Base-by-base conservation (phyloP, 805 yeast genomes). In the Myxozyma sirexii region DNA sequence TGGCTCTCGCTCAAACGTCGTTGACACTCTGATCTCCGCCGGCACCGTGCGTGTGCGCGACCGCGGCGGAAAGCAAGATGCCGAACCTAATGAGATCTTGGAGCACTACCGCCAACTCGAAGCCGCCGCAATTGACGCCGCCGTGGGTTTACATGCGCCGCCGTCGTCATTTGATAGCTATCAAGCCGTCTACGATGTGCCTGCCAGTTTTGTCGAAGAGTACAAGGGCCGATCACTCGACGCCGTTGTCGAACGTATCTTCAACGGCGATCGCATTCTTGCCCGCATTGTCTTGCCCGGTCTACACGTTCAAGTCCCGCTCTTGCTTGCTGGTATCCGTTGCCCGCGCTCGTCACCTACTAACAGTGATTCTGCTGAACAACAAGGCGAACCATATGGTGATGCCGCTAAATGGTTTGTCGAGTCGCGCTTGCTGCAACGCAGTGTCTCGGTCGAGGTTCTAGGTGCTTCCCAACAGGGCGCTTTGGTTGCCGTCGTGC, bases 181-280 rank as follows among this genome's bases (percentile, higher is more conserved):
- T 39, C 17, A 49, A 8, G 38, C 70, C 3, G 54, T 63, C 38
- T 62, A 64, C 27, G 64, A 67, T 29, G 66, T 82, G 33, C 67
- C 75, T 21, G 75, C 74, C 10, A 64, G 61, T 4, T 73, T 77
- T 39, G 71, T 75, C 46, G 72, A 70, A 17, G 72, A 72, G 57
- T 78, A 83, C 7, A 70, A 69, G 54, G 65, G 68, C 15, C 56
- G 72, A n/a, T 82, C 84, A 26, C 72, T 82, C 50, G 73, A 78
- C 17, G 79, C 88, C 33, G 80, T 90, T 57, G 86, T 90, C 26
- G 96, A 90, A 73, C 84, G 81, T 68, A 94, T 86, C 33, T 79
- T 88, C 60, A 77, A 85, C 63, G 97, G 96, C 50, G 96, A 90
- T 74, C 77, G 96, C 49, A 72, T 89, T n/a, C 75, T 86, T 39